phyloP scores from a whole-genome alignment of 805 yeast species.

The Kockiozyma suomiensis region DNA sequence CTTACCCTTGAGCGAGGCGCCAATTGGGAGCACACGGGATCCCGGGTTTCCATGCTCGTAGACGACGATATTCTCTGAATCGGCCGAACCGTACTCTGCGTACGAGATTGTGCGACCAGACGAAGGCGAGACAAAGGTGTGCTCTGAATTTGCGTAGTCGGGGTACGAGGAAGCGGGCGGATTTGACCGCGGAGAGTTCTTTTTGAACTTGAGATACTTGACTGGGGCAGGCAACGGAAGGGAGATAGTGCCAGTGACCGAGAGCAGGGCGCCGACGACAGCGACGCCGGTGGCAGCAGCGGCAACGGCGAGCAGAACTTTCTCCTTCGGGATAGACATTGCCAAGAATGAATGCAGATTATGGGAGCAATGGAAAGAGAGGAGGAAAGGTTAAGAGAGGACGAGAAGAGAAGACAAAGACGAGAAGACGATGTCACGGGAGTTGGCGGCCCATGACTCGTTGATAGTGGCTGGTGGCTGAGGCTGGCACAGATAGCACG shows the following conservation, averaged over 20 bases:
- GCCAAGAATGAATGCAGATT: neutral
- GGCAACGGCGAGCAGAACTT: neutral
- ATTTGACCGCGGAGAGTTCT: constrained; percentile 29
- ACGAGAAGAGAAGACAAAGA: neutral
- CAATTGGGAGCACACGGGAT: constrained; percentile 30
- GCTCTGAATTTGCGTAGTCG: constrained; percentile 31
- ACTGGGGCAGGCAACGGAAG: constrained; percentile 2
- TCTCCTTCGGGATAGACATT: neutral
- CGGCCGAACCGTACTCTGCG: constrained; percentile 33
- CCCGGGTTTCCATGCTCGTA: constrained; percentile 34
- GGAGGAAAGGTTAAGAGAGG: neutral
- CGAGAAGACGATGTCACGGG: neutral
- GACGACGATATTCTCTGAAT: constrained; percentile 30
- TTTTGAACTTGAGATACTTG: constrained; percentile 19
- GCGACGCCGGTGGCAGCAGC: constrained; percentile 5
- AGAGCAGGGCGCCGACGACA: constrained; percentile 8
- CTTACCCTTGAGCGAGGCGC: constrained; percentile 31
- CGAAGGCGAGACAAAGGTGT: constrained; percentile 31
- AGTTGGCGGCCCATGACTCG: no score
- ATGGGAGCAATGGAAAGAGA: neutral
- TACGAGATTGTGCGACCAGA: constrained; percentile 33
- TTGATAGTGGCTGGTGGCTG: no score
- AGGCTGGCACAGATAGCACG: no score
- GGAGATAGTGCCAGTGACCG: neutral
- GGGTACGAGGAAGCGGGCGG: constrained; percentile 32